Evolutionary conservation across 495 filamentous ascomycete genomes (phyloP).

Genomic region (Xylaria cubensis): DNA sequence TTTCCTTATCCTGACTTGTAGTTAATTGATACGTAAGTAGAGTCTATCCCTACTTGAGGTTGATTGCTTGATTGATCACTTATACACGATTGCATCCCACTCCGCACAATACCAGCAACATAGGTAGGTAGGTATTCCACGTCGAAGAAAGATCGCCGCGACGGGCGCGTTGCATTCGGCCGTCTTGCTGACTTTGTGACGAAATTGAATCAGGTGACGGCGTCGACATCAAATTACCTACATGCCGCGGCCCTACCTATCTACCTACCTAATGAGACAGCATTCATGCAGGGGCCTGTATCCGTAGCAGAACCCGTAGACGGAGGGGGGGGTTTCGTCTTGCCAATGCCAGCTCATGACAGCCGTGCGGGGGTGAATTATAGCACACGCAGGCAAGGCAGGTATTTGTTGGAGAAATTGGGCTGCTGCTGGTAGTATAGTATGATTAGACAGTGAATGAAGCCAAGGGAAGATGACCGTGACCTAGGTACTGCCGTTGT

Average conservation of each 20-base stretch:
- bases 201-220: conserved; percentile 10
- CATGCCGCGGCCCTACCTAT: neutral
- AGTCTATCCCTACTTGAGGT: neutral
- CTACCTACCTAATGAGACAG: neutral
- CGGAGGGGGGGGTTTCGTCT: neutral
- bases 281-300: conserved; percentile 5
- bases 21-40: no score
- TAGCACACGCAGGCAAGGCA: neutral
- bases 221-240: conserved; percentile 3
- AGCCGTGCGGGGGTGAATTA: neutral
- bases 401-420: neutral
- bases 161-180: neutral
- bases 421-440: neutral
- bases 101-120: neutral
- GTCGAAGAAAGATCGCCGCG: neutral
- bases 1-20: no score
- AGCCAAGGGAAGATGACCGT: neutral
- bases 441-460: neutral
- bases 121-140: neutral
- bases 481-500: neutral
- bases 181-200: neutral
- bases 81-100: neutral
- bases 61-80: neutral
- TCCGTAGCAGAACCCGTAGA: neutral
- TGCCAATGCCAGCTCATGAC: neutral